Percentiles rank a stretch among this genome's conserved stretches.
These are phyloP conservation scores for Chimonanthus praecox DNA, from an alignment of 164 flowering plant species.

Conservation along the genomic window DNA sequence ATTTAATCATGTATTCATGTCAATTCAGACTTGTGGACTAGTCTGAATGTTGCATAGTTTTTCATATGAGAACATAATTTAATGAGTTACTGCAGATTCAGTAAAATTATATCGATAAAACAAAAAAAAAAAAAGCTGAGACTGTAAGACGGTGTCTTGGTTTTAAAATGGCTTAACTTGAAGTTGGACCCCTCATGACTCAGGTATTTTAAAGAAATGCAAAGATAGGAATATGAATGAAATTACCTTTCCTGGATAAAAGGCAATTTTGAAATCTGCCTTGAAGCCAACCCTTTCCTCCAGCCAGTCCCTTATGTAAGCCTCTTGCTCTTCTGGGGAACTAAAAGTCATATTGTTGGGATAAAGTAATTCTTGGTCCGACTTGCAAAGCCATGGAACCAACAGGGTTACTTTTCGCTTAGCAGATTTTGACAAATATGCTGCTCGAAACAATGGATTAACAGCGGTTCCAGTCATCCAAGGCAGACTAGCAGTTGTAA, in stretches of 20 bases:
- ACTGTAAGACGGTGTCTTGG: neutral
- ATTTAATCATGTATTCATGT: neutral
- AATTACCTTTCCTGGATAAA: constrained; percentile 95
- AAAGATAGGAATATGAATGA: neutral
- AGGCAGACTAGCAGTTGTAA: constrained; percentile 98
- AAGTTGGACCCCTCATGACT: too few species aligned
- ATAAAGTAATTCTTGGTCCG: constrained; percentile 91
- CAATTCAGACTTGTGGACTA: neutral
- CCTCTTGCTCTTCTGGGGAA: constrained; percentile 92
- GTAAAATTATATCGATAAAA: neutral
- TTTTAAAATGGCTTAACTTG: too few species aligned
- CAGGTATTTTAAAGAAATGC: too few species aligned
- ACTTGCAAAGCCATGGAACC: constrained; percentile 95
- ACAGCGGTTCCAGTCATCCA: constrained; percentile 99
- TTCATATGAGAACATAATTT: too few species aligned
- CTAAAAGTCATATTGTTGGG: constrained; percentile 73
- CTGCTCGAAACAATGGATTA: constrained; percentile 95
- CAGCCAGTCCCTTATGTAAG: constrained; percentile 83
- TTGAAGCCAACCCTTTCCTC: constrained; percentile 92
- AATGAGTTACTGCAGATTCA: neutral
- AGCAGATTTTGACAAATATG: constrained; percentile 79
- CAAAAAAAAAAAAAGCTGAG: neutral
- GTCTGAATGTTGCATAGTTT: neutral
- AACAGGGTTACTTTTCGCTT: constrained; percentile 84
- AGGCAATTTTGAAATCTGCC: constrained; percentile 82